Base-by-base conservation (phyloP, 345 rosid genomes). In the Bretschneidera sinensis region DNA sequence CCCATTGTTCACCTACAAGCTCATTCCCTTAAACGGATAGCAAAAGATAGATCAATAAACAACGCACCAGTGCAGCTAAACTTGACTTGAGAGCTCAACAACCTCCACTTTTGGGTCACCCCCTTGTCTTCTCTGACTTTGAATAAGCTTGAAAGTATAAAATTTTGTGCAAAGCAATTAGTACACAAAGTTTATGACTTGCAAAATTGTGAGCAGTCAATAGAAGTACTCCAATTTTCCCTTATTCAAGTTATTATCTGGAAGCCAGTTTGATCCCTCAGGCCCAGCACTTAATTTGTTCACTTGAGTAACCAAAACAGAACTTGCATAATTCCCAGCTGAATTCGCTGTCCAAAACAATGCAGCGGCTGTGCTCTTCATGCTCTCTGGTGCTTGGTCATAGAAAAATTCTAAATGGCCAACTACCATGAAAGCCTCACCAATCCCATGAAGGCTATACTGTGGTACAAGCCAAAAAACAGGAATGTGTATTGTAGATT, bases 401-500 rank as follows among this genome's bases (percentile, higher is more conserved):
- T 81, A 81, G 63, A 81, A 78, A 48, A 81, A 81, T n/a, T 81
- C 82, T 0, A 81, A 31, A 58, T 75, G 85, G 31, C 82, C 85
- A 17, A 78, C 71, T 6, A 80, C 59, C 77, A 71, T 68, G 19
- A 81, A 81, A 1, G 80, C 82, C 60, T 80, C 85, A 0, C 79
- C 81, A 5, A 77, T 72, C 17, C 85, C 85, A 17, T 80, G 79
- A 1, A 81, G 74, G 33, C 69, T 65, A 39, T 78, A 69, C 21
- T 81, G 85, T 1, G 85, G 85, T 33, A 67, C 85, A 21, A 81
- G 78, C 85, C 82, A 78, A 22, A 81, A 75, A 0, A 75, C 80
- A 9, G 85, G 68, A 24, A 78, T 54, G 35, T 80, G 77, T 4
- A 64, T 23, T 16, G 57, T 59, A 0, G 64, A 19, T n/a, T 66